Conservation (phyloP, 2,329 filamentous ascomycete genomes). For the Nemania serpens region DNA sequence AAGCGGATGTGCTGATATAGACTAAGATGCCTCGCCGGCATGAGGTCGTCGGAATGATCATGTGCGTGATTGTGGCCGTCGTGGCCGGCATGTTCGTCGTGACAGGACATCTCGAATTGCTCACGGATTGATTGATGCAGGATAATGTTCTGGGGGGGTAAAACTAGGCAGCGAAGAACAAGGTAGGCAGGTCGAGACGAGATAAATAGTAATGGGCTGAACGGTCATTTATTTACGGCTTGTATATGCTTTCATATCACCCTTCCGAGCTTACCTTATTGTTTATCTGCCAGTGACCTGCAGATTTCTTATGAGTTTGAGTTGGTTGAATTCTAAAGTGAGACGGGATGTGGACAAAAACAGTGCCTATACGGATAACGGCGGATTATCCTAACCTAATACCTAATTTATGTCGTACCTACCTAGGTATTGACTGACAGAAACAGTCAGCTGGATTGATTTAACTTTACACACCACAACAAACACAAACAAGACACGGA, state of each 20-base stretch:
- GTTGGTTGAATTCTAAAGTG: neutral
- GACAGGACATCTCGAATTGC: conserved; percentile 46
- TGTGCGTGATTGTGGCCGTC: conserved; percentile 54
- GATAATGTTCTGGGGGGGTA: too few relatives aligned
- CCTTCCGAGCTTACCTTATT: neutral
- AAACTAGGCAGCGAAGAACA: too few relatives aligned
- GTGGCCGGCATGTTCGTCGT: conserved; percentile 51
- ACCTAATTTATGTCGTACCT: neutral
- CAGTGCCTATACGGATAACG: conserved; percentile 6
- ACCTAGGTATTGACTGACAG: neutral
- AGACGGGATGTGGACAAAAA: neutral
- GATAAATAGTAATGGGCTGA: neutral
- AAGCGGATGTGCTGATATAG: conserved; percentile 94
- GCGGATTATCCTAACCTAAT: neutral
- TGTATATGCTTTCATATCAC: neutral
- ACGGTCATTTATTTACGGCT: neutral
- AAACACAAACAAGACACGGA: too few relatives aligned
- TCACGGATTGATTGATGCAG: neutral
- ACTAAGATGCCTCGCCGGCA: conserved; percentile 85
- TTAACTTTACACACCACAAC: too few relatives aligned
- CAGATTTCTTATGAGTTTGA: neutral
- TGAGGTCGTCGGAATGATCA: conserved; percentile 91
- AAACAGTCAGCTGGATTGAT: too few relatives aligned
- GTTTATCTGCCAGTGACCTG: too few relatives aligned
- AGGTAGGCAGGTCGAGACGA: too few relatives aligned